Conservation (phyloP, 805 yeast genomes). For the Grigorovia jiainica region DNA sequence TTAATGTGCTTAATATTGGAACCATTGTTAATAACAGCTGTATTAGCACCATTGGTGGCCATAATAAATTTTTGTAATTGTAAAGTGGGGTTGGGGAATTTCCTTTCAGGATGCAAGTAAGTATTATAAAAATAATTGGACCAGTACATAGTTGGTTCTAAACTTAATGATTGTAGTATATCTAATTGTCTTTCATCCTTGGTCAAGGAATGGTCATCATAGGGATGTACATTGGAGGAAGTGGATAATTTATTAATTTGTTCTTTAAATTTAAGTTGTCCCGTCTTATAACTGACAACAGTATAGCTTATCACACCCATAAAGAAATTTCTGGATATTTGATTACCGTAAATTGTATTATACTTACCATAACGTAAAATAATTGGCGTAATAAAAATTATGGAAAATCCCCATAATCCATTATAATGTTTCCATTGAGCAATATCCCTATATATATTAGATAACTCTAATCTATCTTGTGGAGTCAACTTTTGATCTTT, state of each 20-base stretch:
- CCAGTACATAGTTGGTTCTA: conserved; percentile 35
- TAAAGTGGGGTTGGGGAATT: conserved; percentile 47
- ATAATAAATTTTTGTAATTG: conserved; percentile 23
- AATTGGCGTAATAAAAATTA: conserved; percentile 38
- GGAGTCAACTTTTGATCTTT: conserved; percentile 36
- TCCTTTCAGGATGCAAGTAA: conserved; percentile 39
- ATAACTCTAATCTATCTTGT: conserved; percentile 35
- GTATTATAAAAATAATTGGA: conserved; percentile 44
- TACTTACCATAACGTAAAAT: conserved; percentile 28
- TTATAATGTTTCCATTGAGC: conserved; percentile 28
- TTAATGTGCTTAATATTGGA: conserved; percentile 11
- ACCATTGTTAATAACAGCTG: background rate
- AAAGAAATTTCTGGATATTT: conserved; percentile 33
- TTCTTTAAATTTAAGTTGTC: conserved; percentile 5
- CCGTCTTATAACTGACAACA: background rate
- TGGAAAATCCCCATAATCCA: conserved; percentile 35
- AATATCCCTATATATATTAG: conserved; percentile 31
- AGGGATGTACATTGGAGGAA: conserved; percentile 6
- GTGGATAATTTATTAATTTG: conserved; percentile 24
- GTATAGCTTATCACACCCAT: conserved; percentile 33
- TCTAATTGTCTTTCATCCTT: conserved; percentile 18
- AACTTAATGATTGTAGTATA: conserved; percentile 27
- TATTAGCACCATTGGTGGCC: background rate
- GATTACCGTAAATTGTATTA: conserved; percentile 29
- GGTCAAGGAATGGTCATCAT: conserved; percentile 6